Percentiles rank a stretch among this genome's conserved stretches.
Conservation (phyloP, 1,139 yeast species). For the Protomyces inundatus region DNA sequence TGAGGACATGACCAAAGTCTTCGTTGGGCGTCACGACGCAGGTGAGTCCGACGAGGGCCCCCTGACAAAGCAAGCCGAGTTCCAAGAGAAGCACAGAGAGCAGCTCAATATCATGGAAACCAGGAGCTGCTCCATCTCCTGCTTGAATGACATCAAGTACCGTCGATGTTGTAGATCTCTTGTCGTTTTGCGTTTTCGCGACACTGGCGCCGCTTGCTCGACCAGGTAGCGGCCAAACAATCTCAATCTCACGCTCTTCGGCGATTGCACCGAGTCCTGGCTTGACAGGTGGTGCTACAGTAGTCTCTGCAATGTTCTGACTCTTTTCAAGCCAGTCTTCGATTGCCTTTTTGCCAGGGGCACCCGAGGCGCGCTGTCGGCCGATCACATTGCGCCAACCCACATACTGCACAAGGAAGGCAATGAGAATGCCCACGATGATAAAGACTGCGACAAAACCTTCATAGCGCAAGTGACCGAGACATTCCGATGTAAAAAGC, state of each 20-base stretch:
- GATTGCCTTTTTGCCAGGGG: too few relatives aligned
- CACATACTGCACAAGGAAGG: slow-evolving; percentile 38
- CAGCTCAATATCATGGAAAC: slow-evolving; percentile 20
- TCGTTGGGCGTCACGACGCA: slow-evolving; percentile 61
- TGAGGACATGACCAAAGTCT: slow-evolving; percentile 69
- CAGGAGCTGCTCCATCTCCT: background rate
- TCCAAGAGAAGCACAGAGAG: slow-evolving; percentile 49
- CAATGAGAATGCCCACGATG: slow-evolving; percentile 43
- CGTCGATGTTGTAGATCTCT: background rate
- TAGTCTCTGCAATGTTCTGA: too few relatives aligned
- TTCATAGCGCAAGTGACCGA: slow-evolving; percentile 35
- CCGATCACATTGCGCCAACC: background rate
- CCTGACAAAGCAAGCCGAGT: slow-evolving; percentile 76
- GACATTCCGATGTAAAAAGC: slow-evolving; percentile 29
- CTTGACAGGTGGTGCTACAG: too few relatives aligned
- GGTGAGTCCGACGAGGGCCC: slow-evolving; percentile 70
- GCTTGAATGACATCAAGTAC: background rate
- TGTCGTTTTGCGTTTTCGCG: background rate
- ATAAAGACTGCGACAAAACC: slow-evolving; percentile 46
- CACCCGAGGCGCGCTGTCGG: background rate
- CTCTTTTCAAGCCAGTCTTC: too few relatives aligned
- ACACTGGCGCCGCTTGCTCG: background rate
- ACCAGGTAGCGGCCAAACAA: background rate
- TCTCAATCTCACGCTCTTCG: too few relatives aligned
- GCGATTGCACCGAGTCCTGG: too few relatives aligned